A percentile compares a stretch with the other conserved stretches of the same genome.
Conservation (phyloP, 1,284 basidiomycete species). For the Tranzscheliella williamsii region DNA sequence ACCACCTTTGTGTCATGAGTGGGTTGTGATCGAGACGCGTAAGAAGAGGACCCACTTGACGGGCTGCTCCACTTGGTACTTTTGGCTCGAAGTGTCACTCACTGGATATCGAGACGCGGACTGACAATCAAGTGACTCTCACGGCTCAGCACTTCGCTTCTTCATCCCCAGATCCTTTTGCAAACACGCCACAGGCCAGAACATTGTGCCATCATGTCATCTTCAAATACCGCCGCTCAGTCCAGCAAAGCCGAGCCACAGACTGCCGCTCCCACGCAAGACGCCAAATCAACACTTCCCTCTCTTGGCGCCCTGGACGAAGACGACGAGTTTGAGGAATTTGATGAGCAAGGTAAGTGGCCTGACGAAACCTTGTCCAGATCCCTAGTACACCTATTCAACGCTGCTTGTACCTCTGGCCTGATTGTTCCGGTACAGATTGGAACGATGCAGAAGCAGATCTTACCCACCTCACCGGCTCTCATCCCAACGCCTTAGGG, state of each 20-base stretch:
- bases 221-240: slow-evolving; percentile 22
- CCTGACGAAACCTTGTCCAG: too few species aligned
- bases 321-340: slow-evolving; percentile 61
- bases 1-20: too few species aligned
- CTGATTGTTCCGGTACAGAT: slow-evolving; percentile 64
- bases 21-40: too few species aligned
- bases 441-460: slow-evolving; percentile 84
- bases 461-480: slow-evolving; percentile 68
- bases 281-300: slow-evolving; percentile 37
- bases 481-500: slow-evolving; percentile 22
- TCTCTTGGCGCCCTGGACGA: slow-evolving; percentile 56
- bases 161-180: neutral
- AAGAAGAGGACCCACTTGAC: too few species aligned
- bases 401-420: slow-evolving; percentile 1
- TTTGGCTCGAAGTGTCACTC: too few species aligned
- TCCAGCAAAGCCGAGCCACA: slow-evolving; percentile 20
- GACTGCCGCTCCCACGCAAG: slow-evolving; percentile 8
- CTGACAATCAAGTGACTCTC: too few species aligned
- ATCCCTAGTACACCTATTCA: neutral
- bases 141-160: neutral
- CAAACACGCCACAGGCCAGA: too few species aligned
- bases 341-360: slow-evolving; percentile 54
- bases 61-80: too few species aligned
- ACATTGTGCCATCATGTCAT: slow-evolving; percentile 31
- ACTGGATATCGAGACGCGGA: too few species aligned